A percentile compares a stretch with the other conserved stretches of the same genome.
Conservation (phyloP, 2,329 filamentous ascomycete species). For the Penicillium brevicompactum region DNA sequence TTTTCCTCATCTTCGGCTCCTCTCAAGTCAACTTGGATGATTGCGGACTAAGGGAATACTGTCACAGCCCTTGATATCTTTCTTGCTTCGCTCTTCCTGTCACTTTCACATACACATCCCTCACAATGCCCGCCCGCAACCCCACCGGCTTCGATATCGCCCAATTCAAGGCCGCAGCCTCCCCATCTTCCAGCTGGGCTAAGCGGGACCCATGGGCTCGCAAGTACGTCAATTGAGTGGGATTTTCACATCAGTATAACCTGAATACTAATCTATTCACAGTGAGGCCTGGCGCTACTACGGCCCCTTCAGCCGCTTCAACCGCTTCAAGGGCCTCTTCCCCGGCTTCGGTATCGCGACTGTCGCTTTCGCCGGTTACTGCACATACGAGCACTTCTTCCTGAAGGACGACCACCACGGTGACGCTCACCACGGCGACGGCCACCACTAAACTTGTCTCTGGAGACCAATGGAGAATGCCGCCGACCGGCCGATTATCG, state of each 20-base stretch:
- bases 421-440: conserved; percentile 51
- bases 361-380: conserved; percentile 88
- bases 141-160: conserved; percentile 91
- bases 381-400: conserved; percentile 86
- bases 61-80: conserved; percentile 4
- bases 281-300: conserved; percentile 96
- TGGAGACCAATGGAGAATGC: conserved; percentile 14
- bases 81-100: conserved; percentile 12
- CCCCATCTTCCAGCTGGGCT: conserved; percentile 53
- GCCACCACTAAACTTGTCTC: conserved; percentile 55
- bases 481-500: conserved; percentile 14
- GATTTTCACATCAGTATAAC: neutral
- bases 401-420: conserved; percentile 66
- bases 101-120: conserved; percentile 12
- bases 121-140: conserved; percentile 59
- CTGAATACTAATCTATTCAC: conserved; percentile 24
- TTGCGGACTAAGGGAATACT: conserved; percentile 12
- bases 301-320: conserved; percentile 82
- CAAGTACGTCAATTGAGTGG: conserved; percentile 50
- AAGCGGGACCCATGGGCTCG: conserved; percentile 64
- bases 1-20: conserved; percentile 12
- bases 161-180: conserved; percentile 73
- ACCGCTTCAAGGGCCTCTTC: conserved; percentile 83
- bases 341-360: conserved; percentile 91
- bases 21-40: conserved; percentile 11